Conservation (phyloP, 805 yeast genomes). For the Kodamaea laetipori region DNA sequence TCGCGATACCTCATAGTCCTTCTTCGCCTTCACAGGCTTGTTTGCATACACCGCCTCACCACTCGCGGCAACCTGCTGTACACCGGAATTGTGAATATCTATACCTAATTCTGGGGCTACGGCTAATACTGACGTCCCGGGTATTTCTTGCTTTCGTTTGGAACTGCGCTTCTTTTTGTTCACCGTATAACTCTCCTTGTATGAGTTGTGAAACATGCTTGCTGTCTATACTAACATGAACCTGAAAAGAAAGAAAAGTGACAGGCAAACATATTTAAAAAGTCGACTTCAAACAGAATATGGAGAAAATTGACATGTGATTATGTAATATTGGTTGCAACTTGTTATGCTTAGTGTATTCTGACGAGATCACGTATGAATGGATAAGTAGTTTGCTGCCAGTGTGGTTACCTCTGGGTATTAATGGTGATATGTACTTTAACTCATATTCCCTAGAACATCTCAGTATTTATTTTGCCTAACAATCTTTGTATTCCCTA, state of each 20-base stretch:
- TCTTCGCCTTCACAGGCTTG: not conserved
- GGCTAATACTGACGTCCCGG: conserved; percentile 16
- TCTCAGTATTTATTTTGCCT: too few relatives aligned
- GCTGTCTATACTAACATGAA: not conserved
- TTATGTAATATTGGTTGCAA: conserved; percentile 2
- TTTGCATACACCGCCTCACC: not conserved
- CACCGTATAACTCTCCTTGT: conserved; percentile 10
- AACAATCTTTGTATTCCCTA: too few relatives aligned
- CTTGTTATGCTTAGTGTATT: too few relatives aligned
- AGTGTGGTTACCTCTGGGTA: too few relatives aligned
- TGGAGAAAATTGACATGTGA: conserved; percentile 3
- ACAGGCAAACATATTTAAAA: not conserved
- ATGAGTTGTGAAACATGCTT: conserved; percentile 13
- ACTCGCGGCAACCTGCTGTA: not conserved
- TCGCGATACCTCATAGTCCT: too few relatives aligned
- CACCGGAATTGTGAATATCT: not conserved
- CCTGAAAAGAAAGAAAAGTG: not conserved
- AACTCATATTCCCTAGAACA: too few relatives aligned
- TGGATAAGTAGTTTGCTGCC: too few relatives aligned
- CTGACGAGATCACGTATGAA: too few relatives aligned
- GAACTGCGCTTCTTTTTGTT: conserved; percentile 4
- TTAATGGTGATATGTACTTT: too few relatives aligned
- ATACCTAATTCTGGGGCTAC: conserved; percentile 4
- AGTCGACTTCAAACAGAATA: not conserved
- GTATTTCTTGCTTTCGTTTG: conserved; percentile 12